Base-by-base conservation (phyloP, 2,329 filamentous ascomycete species). In the Xylaria sp. region DNA sequence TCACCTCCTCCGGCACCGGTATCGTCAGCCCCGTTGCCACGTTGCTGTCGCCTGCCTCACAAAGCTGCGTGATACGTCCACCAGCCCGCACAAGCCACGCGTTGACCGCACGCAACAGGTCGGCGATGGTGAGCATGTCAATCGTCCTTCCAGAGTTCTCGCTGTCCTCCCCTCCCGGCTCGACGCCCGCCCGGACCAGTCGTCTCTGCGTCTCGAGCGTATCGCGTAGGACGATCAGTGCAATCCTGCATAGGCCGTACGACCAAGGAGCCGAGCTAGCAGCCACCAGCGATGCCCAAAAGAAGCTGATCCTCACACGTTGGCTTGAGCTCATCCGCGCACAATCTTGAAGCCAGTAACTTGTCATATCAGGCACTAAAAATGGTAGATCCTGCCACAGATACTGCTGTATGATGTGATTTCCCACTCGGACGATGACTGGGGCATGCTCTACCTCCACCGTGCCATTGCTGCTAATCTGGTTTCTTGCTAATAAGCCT, bases 291-390 rank as follows among this genome's bases (percentile, higher is more conserved):
- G 67, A 68, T 4, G 59, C 60, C 59, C 65, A 66, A 43, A 69
- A 68, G 28, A 56, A 59, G 62, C 54, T 67, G 35, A 65, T 55
- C 23, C 60, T 61, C n/a, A 61, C 57, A 25, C 67, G 57, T 51
- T 69, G 67, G 42, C 60, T 69, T 21, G 58, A 54, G 42, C 67
- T 67, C 67, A 69, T 69, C 9, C 60, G 60, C n/a, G 67, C 67
- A 25, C 66, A 67, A n/a, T 69, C 67, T 46, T 62, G 59, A 4
- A 62, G 43, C 67, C 67, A 69, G 49, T 67, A 68, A 15, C 55
- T 50, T 25, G 60, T 64, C 67, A 69, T 69, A 19, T 62, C 63
- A 4, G 66, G 67, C 3, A 67, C 67, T 4, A 69, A 57, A 15
- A 68, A 60, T 4, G 67, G 67, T 37, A 69, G 46, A 49, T 69